Evolutionary conservation across 768 basidiomycete genomes (phyloP).

Genomic region (Mycena amicta): DNA sequence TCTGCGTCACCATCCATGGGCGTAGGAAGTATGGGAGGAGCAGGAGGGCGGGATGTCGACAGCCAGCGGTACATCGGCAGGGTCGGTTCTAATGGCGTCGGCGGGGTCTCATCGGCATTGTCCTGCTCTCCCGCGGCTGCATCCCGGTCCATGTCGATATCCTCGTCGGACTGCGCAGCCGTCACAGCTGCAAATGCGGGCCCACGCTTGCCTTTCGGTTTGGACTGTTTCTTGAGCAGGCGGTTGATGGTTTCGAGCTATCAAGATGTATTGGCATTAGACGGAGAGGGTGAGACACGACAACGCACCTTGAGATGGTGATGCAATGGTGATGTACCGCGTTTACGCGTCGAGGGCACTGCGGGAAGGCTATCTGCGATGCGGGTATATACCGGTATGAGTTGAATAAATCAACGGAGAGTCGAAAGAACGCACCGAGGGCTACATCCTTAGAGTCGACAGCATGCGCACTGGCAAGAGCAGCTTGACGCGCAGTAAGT

Average conservation of each 20-base stretch:
- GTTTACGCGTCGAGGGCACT: constrained; percentile 51
- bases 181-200: not conserved
- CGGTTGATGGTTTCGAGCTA: constrained; percentile 67
- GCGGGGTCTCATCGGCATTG: constrained; percentile 27
- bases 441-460: no score
- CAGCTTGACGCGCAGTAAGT: constrained; percentile 51
- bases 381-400: no score
- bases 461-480: constrained; percentile 48
- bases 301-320: constrained; percentile 53
- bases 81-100: constrained; percentile 19
- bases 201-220: constrained; percentile 42
- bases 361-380: no score
- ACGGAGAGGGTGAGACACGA: not conserved
- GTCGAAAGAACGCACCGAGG: no score
- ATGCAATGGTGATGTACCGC: no score
- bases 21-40: no score
- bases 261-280: not conserved
- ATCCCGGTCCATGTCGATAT: constrained; percentile 33
- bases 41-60: constrained; percentile 38
- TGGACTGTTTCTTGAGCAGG: constrained; percentile 61
- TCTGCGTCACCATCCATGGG: constrained; percentile 1
- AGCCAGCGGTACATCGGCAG: constrained; percentile 55
- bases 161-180: no score
- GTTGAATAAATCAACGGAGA: no score
- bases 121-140: not conserved